These are phyloP conservation scores for Venturia oleaginea DNA, from an alignment of 2,329 filamentous ascomycete species.

Conservation along the genomic window DNA sequence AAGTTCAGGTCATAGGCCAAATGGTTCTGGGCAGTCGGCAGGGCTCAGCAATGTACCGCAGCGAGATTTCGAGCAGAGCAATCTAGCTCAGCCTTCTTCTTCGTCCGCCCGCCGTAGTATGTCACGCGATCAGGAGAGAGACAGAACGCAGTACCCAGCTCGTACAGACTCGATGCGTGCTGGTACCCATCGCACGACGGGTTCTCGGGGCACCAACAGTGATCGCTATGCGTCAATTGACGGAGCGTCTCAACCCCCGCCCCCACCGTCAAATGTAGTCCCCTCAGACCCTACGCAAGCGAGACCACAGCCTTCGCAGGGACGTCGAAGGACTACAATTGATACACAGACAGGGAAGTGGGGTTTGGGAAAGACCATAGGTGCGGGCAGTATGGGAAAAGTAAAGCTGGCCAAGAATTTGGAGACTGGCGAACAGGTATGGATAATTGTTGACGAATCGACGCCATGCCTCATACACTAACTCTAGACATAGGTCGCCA, in stretches of 20 bases:
- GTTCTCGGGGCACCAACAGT: slow-evolving; percentile 23
- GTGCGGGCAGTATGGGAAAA: slow-evolving; percentile 97
- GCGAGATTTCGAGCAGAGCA: slow-evolving; percentile 65
- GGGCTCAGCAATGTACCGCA: slow-evolving; percentile 47
- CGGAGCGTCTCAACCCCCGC: slow-evolving; percentile 27
- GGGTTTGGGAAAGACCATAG: slow-evolving; percentile 93
- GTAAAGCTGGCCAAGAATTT: slow-evolving; percentile 90
- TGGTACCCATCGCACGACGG: slow-evolving; percentile 24
- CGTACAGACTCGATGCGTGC: slow-evolving; percentile 47
- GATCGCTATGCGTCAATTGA: slow-evolving; percentile 36
- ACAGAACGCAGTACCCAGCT: slow-evolving; percentile 31
- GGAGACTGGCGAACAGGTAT: slow-evolving; percentile 82
- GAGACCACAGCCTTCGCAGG: background rate
- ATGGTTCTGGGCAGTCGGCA: slow-evolving; percentile 33
- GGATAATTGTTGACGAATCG: slow-evolving; percentile 21
- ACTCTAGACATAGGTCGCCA: slow-evolving; percentile 58
- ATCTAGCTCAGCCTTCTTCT: slow-evolving; percentile 47
- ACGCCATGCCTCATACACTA: background rate
- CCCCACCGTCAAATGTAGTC: slow-evolving; percentile 29
- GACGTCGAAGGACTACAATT: slow-evolving; percentile 64
- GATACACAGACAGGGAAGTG: slow-evolving; percentile 82
- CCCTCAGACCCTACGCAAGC: slow-evolving; percentile 20
- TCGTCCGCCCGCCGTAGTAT: slow-evolving; percentile 50
- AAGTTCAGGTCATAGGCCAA: slow-evolving; percentile 21
- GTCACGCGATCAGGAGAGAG: slow-evolving; percentile 48